phyloP scores from a whole-genome alignment of 2,329 filamentous ascomycete genomes.

The Bretziella fagacearum region DNA sequence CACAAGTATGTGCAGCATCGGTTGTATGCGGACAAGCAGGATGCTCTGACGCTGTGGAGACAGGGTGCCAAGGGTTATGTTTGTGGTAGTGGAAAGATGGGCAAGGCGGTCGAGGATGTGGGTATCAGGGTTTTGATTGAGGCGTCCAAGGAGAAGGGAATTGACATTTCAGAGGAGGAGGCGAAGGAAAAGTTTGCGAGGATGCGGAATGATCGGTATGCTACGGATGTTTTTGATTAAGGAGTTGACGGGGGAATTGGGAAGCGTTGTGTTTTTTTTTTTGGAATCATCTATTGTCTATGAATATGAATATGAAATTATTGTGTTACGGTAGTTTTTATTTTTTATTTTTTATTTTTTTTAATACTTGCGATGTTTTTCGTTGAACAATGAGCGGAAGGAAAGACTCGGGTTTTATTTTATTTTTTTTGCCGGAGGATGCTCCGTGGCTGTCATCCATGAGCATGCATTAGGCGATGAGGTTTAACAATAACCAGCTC shows the following conservation, averaged over 20 bases:
- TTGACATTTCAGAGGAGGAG: conserved; percentile 24
- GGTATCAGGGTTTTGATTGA: conserved; percentile 23
- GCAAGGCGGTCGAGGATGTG: conserved; percentile 29
- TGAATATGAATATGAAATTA: background rate
- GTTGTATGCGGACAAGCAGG: conserved; percentile 23
- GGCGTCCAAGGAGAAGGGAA: conserved; percentile 19
- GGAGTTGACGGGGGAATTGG: background rate
- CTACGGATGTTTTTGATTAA: conserved; percentile 44
- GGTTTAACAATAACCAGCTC: no score
- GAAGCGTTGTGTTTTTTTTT: no score
- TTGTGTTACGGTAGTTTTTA: background rate
- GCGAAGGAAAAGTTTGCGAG: conserved; percentile 32
- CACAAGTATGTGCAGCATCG: conserved; percentile 33
- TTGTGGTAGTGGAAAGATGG: conserved; percentile 41
- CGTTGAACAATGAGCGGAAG: no score
- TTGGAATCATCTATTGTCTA: no score
- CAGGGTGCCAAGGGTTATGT: conserved; percentile 41
- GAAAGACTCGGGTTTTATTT: no score
- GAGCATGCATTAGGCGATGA: no score
- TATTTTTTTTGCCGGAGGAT: no score
- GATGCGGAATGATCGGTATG: conserved; percentile 37
- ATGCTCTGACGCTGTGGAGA: conserved; percentile 25
- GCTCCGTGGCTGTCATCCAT: no score
- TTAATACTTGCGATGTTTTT: no score
- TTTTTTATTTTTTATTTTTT: background rate